These are phyloP conservation scores for Prunus campanulata DNA, from an alignment of 306 rosid genomes.

Conservation along the genomic window DNA sequence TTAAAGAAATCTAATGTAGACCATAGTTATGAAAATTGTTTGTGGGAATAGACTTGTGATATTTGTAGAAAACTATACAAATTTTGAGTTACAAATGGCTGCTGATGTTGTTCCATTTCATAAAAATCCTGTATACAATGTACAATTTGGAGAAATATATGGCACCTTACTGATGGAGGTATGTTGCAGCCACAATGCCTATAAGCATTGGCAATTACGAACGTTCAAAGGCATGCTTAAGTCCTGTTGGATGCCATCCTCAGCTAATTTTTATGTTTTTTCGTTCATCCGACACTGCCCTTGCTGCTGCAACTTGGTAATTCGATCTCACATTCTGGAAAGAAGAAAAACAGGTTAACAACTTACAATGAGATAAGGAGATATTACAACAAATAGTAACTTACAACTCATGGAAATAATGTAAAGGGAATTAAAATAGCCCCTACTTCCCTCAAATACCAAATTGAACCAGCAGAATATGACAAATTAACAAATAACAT, in stretches of 20 bases:
- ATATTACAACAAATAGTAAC: not conserved
- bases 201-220: not conserved
- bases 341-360: conserved; percentile 12
- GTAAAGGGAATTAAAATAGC: not conserved
- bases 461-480: not conserved
- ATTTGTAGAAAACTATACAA: not conserved
- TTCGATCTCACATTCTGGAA: conserved; percentile 72
- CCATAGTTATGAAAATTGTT: not conserved
- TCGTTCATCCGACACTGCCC: conserved; percentile 32
- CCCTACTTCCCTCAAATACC: not conserved
- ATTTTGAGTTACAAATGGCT: not conserved
- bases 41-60: not conserved
- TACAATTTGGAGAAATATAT: not conserved
- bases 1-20: too few species aligned
- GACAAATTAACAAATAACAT: not conserved
- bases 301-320: conserved; percentile 56
- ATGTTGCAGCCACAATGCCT: not conserved
- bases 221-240: not conserved
- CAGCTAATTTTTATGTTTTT: conserved; percentile 29
- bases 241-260: conserved; percentile 13
- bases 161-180: not conserved
- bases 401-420: not conserved
- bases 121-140: not conserved
- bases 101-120: not conserved
- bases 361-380: not conserved